These are phyloP conservation scores for Dioszegia aurantiaca DNA, from an alignment of 768 basidiomycete genomes.

Conservation along the genomic window DNA sequence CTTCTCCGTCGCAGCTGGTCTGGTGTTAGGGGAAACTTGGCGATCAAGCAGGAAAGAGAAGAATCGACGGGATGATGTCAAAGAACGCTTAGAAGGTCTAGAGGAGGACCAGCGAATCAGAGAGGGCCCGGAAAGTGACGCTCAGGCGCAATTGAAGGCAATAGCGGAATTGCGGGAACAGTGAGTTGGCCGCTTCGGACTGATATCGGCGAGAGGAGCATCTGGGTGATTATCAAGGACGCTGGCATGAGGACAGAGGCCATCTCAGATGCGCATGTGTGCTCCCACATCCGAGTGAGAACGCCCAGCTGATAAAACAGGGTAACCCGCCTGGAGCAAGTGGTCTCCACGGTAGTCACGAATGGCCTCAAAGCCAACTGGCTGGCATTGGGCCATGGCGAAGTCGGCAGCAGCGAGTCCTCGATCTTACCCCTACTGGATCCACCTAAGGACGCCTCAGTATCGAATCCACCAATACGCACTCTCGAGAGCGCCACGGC, in stretches of 20 bases:
- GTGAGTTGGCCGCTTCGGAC: conserved; percentile 30
- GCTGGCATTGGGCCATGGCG: conserved; percentile 37
- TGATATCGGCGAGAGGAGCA: no score
- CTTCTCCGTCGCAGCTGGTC: conserved; percentile 45
- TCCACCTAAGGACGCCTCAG: not conserved
- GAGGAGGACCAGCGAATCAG: conserved; percentile 29
- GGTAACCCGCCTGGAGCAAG: conserved; percentile 32
- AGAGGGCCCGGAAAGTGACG: conserved; percentile 19
- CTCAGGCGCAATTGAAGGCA: conserved; percentile 4
- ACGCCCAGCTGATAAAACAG: conserved; percentile 18
- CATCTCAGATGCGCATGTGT: no score
- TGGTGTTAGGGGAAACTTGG: conserved; percentile 47
- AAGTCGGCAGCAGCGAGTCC: not conserved
- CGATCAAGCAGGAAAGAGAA: conserved; percentile 41
- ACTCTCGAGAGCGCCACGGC: not conserved
- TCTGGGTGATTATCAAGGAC: no score
- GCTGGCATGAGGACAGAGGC: no score
- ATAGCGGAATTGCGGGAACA: conserved; percentile 28
- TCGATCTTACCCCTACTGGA: conserved; percentile 9
- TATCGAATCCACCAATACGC: conserved; percentile 13
- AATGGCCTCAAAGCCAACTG: conserved; percentile 41
- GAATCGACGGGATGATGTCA: conserved; percentile 43
- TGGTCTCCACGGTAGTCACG: conserved; percentile 37
- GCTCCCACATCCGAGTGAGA: not conserved
- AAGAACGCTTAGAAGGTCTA: conserved; percentile 36